Base-by-base conservation (phyloP, 306 rosid species). In the Begonia loranthoides region DNA sequence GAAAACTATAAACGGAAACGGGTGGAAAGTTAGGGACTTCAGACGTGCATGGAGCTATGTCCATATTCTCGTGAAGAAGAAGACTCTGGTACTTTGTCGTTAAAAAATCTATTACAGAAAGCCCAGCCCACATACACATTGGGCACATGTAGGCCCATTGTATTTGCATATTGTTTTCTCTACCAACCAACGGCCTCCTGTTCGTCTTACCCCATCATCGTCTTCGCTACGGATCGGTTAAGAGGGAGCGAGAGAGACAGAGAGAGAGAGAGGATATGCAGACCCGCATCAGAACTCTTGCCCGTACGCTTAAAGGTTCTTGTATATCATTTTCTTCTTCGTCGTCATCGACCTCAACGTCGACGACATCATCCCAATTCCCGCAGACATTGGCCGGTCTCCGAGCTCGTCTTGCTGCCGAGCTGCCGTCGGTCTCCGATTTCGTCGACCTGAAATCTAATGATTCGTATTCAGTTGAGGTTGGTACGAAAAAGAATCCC, bases 401-500 rank as follows among this genome's bases (percentile, higher is more conserved):
- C 43, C 85, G 99, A 12, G 84, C 85, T 11, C 88, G 94, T 21
- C 70, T 86, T 9, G 87, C 86, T 13, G 67, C 70, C 15, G 99
- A 92, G 9, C 66, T 81, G 0, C 88, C 81, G 0, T 34, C 73
- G 2, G 81, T 82, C 45, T 59, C 96, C n/a, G 73, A 73, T 10
- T 73, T 81, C 73, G 49, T 68, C 34, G 55, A 66, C 17, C 52
- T 87, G 61, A 67, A 65, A 44, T 73, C 88, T 7, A 72, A 51
- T 1, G 55, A 61, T 40, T 63, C 78, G 8, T 92, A 92, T 63
- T 86, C 99, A 21, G 88, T 92, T 4, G 94, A 86, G 70, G 99
- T 86, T 3, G 96, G 99, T 0, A 92, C 99, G n/a, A 92, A 86
- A 90, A 92, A 86, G 93, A 92, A 80, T 34, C 99, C 94, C 15